Percentiles rank a stretch among this genome's conserved stretches.
Conservation (phyloP, 75 land plant species). For the Sequoia sempervirens region DNA sequence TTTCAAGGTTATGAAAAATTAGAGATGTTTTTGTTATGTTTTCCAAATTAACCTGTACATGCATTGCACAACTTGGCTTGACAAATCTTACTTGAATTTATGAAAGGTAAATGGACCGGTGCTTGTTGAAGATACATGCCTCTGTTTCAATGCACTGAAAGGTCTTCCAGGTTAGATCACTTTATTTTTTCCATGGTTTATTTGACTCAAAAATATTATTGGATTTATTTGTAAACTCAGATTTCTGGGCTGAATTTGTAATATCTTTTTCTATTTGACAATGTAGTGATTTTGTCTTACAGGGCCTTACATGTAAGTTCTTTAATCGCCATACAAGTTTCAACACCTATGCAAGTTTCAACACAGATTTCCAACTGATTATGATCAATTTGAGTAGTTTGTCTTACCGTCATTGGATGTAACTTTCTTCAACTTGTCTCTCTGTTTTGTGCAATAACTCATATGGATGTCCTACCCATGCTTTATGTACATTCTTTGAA, state of each 20-base stretch:
- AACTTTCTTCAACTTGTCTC: not conserved
- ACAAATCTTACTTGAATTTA: constrained; percentile 6
- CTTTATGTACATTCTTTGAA: not conserved
- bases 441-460: not conserved
- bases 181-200: not conserved
- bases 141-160: constrained; percentile 96
- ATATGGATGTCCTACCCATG: not conserved
- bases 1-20: not conserved
- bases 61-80: not conserved
- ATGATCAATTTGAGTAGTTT: not conserved
- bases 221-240: not conserved
- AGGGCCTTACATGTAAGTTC: constrained; percentile 95
- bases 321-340: not conserved
- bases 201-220: not conserved
- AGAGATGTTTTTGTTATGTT: not conserved
- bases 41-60: not conserved
- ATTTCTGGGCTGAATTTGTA: not conserved
- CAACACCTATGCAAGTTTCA: not conserved
- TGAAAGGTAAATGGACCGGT: constrained; percentile 88
- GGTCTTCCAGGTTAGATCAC: constrained; percentile 87
- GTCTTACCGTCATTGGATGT: not conserved
- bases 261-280: not conserved
- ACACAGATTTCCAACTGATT: not conserved
- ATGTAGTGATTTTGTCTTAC: constrained; percentile 18
- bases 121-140: constrained; percentile 96